A percentile compares a stretch with the other conserved stretches of the same genome.
Evolutionary conservation across 1,284 basidiomycete species (phyloP).

Genomic region (Serendipita sp.): DNA sequence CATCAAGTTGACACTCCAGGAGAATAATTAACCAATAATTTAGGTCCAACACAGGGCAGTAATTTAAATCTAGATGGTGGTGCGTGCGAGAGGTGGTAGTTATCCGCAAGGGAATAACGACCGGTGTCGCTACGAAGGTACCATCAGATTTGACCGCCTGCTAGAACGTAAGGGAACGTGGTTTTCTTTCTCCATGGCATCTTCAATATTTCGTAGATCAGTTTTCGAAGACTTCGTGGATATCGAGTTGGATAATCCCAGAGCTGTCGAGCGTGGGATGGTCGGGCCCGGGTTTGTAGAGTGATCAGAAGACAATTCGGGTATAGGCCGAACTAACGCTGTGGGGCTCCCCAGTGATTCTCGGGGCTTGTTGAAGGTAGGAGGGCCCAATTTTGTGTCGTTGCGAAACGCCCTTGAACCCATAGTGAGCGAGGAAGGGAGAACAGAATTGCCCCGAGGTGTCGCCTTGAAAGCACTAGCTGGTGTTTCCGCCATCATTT

Average conservation of each 20-base stretch:
- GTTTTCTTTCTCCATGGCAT: constrained; percentile 3
- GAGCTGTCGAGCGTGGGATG: not conserved
- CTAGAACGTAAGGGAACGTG: not conserved
- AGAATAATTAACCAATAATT: not conserved
- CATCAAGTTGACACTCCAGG: not conserved
- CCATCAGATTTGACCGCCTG: not conserved
- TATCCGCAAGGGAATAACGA: not conserved
- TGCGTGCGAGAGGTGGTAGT: constrained; percentile 1
- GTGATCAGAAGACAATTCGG: not conserved
- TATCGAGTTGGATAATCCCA: not conserved
- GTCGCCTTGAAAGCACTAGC: not conserved
- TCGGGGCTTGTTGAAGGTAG: not conserved
- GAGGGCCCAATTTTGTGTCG: not conserved
- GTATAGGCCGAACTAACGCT: not conserved
- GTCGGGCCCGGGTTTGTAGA: not conserved
- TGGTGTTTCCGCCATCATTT: not conserved
- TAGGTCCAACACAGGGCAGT: not conserved
- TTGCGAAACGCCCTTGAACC: not conserved
- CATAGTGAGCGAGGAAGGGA: not conserved
- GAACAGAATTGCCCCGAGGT: not conserved
- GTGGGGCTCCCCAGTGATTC: constrained; percentile 2
- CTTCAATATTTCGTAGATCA: not conserved
- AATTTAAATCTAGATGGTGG: not conserved
- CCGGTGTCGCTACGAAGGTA: constrained; percentile 7
- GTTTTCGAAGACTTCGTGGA: not conserved